Conservation (phyloP, 2,329 filamentous ascomycete genomes). For the Trichoderma gracile region DNA sequence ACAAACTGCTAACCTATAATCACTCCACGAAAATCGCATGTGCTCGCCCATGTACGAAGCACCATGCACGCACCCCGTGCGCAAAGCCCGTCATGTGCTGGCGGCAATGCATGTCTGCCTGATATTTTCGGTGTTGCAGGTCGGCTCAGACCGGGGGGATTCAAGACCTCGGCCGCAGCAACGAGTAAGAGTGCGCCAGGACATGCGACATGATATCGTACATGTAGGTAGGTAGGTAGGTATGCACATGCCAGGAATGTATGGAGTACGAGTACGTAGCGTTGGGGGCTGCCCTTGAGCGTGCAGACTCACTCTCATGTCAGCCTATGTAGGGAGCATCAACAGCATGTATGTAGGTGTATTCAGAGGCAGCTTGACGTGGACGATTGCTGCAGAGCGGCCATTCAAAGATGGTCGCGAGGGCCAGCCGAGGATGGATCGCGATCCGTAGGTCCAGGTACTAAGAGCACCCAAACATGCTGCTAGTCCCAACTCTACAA, state of each 20-base stretch:
- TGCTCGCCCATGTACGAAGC: background rate
- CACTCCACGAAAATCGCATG: background rate
- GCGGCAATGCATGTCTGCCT: slow-evolving; percentile 19
- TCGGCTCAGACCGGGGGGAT: background rate
- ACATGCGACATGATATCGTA: background rate
- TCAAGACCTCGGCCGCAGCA: background rate
- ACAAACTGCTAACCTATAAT: background rate
- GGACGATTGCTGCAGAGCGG: slow-evolving; percentile 3
- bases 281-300: background rate
- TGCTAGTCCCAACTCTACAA: too few species aligned
- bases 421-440: background rate
- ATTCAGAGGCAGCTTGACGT: slow-evolving; percentile 11
- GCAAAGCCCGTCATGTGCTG: background rate
- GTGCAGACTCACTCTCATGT: background rate
- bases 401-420: background rate
- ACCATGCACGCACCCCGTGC: background rate
- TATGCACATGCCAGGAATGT: background rate
- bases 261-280: background rate
- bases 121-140: background rate
- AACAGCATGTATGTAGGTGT: background rate
- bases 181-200: slow-evolving; percentile 9
- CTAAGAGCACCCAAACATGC: too few species aligned
- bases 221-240: too few species aligned
- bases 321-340: background rate
- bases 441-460: background rate